Evolutionary conservation across 345 rosid species (phyloP), one percentile per base, ranked within the genome.

Genomic region (Eucalyptus curtisii): DNA sequence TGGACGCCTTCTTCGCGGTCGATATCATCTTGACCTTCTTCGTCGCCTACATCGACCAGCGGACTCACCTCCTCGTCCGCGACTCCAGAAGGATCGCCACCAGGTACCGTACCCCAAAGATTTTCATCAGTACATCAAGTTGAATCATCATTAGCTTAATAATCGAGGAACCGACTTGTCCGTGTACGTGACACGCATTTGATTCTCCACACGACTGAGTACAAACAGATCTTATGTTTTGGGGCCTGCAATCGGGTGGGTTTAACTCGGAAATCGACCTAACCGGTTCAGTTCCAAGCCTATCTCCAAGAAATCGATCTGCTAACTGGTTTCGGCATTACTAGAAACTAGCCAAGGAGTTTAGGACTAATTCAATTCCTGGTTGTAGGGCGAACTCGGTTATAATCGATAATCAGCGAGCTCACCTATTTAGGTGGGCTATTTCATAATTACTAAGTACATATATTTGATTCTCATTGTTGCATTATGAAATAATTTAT

Each of bases 11-110:
- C 91, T 97, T 97, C 48, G 95, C 95, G 45, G 64, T 96, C 87
- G 98, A 96, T 85, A 96, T 97, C 86, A 94, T 95, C 92, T 71
- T 96, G 86, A 96, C 98, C 1, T 97, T 97, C 87, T 96, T 96
- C 33, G 90, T 96, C 10, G 98, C 99, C 7, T 96, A 93, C 87
- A 94, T 97, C 76, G 97, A 97, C 89, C 86, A 81, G 33, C 92
- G 93, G 90, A 94, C 99, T 16, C 98, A 96, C 17, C 94, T 96
- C 12, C 95, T 97, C 42, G 97, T 97, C 44, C 95, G 90, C 25
- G 92, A 95, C 90, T 89, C 92, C 3, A 93, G 87, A 86, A 93
- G 91, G 88, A 96, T 97, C 49, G 98, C 98, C 86, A 79, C 88
- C 33, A 96, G 99, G 99, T 97, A 55, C 49, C 76, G 0, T 37